Conservation (phyloP, 2,329 filamentous ascomycete species). For the Gyromitra esculenta region DNA sequence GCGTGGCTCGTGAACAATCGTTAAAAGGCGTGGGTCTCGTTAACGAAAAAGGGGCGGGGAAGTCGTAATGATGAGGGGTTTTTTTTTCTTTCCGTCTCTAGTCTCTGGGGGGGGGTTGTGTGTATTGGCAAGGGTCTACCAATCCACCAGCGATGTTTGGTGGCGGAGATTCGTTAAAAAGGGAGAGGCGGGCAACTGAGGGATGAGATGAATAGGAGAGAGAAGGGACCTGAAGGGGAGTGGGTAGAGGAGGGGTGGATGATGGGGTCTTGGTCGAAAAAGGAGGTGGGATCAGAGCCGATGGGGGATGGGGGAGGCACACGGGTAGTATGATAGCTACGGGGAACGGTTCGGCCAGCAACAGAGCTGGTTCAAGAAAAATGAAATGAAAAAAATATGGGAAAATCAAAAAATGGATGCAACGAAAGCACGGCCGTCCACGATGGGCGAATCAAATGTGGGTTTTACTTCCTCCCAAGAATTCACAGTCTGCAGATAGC, state of each 20-base stretch:
- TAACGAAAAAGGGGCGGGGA: constrained; percentile 52
- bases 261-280: constrained; percentile 47
- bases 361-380: constrained; percentile 40
- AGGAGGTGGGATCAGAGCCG: constrained; percentile 51
- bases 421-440: constrained; percentile 34
- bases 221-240: constrained; percentile 40
- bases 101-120: constrained; percentile 18
- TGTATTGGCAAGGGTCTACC: constrained; percentile 44
- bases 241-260: constrained; percentile 48
- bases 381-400: constrained; percentile 39
- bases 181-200: constrained; percentile 41
- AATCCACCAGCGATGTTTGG: constrained; percentile 47
- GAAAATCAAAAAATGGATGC: constrained; percentile 38
- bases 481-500: constrained; percentile 10
- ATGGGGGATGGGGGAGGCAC: constrained; percentile 25
- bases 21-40: constrained; percentile 54
- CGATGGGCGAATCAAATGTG: constrained; percentile 36
- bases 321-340: constrained; percentile 49
- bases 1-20: constrained; percentile 53
- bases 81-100: constrained; percentile 36
- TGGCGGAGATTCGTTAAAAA: constrained; percentile 42
- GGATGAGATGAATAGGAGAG: constrained; percentile 53
- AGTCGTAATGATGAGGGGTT: constrained; percentile 52
- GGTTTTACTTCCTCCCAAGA: constrained; percentile 25
- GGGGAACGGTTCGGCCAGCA: constrained; percentile 41